Conservation (phyloP, 2,329 filamentous ascomycete species). For the Chaetomium strumarium region DNA sequence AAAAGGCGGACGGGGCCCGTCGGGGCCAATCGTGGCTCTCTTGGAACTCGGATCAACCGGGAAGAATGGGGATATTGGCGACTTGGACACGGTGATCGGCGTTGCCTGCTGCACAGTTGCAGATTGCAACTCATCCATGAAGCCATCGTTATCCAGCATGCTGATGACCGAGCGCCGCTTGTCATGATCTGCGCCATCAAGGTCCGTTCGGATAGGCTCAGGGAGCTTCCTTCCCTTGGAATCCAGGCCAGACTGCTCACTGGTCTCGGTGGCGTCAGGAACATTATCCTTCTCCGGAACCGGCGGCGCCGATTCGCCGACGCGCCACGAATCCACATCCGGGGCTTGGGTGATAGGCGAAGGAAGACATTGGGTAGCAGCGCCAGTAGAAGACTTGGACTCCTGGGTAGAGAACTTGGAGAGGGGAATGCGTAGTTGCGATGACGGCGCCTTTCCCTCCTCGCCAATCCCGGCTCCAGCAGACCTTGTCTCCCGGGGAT, state of each 20-base stretch:
- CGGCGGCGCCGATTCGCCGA: conserved; percentile 8
- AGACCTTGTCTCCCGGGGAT: background rate
- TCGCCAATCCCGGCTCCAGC: background rate
- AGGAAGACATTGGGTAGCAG: conserved; percentile 18
- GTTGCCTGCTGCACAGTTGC: conserved; percentile 80
- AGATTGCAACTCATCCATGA: conserved; percentile 79
- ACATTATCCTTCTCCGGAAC: conserved; percentile 16
- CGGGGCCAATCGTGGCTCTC: conserved; percentile 21
- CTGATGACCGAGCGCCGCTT: conserved; percentile 38
- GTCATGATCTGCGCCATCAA: conserved; percentile 32
- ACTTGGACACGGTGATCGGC: conserved; percentile 71
- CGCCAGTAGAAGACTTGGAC: conserved; percentile 25
- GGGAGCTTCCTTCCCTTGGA: conserved; percentile 35
- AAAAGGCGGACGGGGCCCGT: conserved; percentile 26
- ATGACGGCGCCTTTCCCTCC: conserved; percentile 20
- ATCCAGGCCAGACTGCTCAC: conserved; percentile 26
- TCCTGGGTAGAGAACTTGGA: conserved; percentile 42
- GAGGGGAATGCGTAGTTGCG: conserved; percentile 30
- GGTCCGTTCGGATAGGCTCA: conserved; percentile 52
- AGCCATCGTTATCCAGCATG: conserved; percentile 66
- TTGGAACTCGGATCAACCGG: conserved; percentile 31
- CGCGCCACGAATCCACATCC: conserved; percentile 13
- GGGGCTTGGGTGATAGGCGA: conserved; percentile 10
- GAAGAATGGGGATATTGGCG: conserved; percentile 67
- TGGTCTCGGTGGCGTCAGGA: conserved; percentile 21